Evolutionary conservation across 192 early-diverging fungal species (phyloP), one percentile per base, ranked within the genome.

Genomic region (Lunasporangiospora selenospora): DNA sequence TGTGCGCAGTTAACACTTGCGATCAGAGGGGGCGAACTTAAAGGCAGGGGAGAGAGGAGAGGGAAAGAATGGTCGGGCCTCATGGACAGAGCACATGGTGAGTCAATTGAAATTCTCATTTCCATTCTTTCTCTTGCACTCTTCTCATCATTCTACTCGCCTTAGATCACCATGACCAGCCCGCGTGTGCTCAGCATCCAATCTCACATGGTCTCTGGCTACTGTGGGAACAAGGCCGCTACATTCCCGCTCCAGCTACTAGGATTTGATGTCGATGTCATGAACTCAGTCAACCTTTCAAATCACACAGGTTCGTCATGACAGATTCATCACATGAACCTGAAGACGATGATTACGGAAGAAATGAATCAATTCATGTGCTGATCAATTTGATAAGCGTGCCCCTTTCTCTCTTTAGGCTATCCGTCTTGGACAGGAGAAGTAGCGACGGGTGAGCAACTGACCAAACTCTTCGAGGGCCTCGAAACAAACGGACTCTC

Each of bases 211-310:
- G 81, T 82, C 13, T 82, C 81, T 24, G 81, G 81, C 6, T 82
- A 82, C 40, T 79, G 78, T 49, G 81, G 81, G 19, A 96, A 98
- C 85, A 92, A 94, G 61, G 90, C 93, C 9, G 92, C 94, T 1
- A 92, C 92, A 6, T 95, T 98, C 62, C 94, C 96, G 0, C 83
- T 98, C 15, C 94, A 98, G 77, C 77, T 92, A 1, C 83, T 95
- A 0, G 94, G 93, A 16, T 94, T 87, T 73, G 91, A 98, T 55
- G 96, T 98, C 15, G 94, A 96, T 65, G 90, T 93, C 3, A 77
- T 96, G 43, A 95, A 95, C 82, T 93, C 95, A 1, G 94, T 98
- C 23, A 92, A 93, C 67, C 90, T 98, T 65, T 93, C 92, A 49
- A 98, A 98, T 76, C 96, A 98, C 77, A 93, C 90, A 8, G 92